A percentile compares a stretch with the other conserved stretches of the same genome.
Evolutionary conservation across 2,329 filamentous ascomycete genomes (phyloP).

Genomic region (Fusarium piperis): DNA sequence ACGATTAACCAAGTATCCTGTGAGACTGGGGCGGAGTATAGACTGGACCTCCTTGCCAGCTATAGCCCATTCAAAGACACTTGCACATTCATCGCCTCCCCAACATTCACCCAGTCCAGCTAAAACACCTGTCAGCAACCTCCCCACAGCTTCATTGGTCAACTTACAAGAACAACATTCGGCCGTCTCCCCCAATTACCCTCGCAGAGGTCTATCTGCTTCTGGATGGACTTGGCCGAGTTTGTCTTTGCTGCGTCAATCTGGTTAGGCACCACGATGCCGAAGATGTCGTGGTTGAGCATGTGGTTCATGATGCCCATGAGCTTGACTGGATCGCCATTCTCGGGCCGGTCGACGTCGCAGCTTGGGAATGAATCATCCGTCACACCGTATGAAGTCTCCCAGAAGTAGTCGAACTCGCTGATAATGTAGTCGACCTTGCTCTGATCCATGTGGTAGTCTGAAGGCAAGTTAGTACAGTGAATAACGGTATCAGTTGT

Average conservation of each 20-base stretch:
- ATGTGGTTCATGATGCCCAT: conserved; percentile 44
- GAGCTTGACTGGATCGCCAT: conserved; percentile 35
- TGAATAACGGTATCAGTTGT: neutral
- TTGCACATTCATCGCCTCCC: conserved; percentile 52
- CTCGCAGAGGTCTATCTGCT: conserved; percentile 40
- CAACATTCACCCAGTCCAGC: conserved; percentile 56
- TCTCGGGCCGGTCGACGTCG: conserved; percentile 68
- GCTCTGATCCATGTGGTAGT: conserved; percentile 64
- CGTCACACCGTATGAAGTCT: conserved; percentile 75
- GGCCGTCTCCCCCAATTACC: conserved; percentile 33
- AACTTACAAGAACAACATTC: conserved; percentile 44
- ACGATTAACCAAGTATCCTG: no score
- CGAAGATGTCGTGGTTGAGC: conserved; percentile 44
- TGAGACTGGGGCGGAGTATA: no score
- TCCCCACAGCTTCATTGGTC: neutral
- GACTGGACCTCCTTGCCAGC: no score
- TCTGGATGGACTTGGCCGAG: conserved; percentile 43
- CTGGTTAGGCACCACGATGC: conserved; percentile 46
- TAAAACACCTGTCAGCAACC: conserved; percentile 31
- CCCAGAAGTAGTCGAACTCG: conserved; percentile 74
- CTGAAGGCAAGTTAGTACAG: conserved; percentile 49
- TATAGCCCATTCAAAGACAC: conserved; percentile 50
- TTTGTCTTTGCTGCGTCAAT: conserved; percentile 47
- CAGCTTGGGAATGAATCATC: conserved; percentile 71
- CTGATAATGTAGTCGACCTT: conserved; percentile 70